Evolutionary conservation across 108 stramenopile genomes (phyloP), one percentile per base, ranked within the genome.

Genomic region (Parmales sp.): DNA sequence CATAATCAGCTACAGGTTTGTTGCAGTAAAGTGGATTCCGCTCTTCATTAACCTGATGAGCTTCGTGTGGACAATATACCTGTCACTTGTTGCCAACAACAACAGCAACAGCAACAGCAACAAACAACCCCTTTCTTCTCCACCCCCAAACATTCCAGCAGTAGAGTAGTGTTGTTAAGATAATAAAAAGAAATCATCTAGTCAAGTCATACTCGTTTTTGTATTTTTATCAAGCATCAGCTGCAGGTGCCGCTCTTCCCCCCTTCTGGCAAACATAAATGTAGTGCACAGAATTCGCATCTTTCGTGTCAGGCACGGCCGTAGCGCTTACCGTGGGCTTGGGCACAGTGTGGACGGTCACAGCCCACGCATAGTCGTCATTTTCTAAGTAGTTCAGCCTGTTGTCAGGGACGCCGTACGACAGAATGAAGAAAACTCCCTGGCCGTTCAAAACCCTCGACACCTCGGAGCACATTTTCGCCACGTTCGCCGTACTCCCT

Each of bases 61-160:
- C 16, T 83, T 90, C 68, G 82, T 93, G 29, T 90, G 92, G 89
- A 90, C 88, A 9, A 82, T 93, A 37, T 93, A 90, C 70, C 77
- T 93, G 38, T 86, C 86, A 29, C 45, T 84, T 7, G 81, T 90
- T 19, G 72, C 89, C 13, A 90, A 88, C 41, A 43, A 43, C n/a
- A n/a, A n/a, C n/a, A n/a, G n/a, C n/a, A n/a, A n/a, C n/a, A n/a
- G n/a, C n/a, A n/a, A n/a, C n/a, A n/a, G n/a, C n/a, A n/a, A n/a
- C n/a, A n/a, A n/a, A n/a, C n/a, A n/a, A n/a, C n/a, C n/a, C n/a
- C n/a, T n/a, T n/a, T n/a, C n/a, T n/a, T n/a, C n/a, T n/a, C n/a
- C n/a, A n/a, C n/a, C n/a, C n/a, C n/a, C n/a, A n/a, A n/a, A n/a
- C n/a, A n/a, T n/a, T n/a, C n/a, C n/a, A n/a, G n/a, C n/a, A n/a